Conservation (phyloP, 179 eudicot species). For the Amaranthus tricolor region DNA sequence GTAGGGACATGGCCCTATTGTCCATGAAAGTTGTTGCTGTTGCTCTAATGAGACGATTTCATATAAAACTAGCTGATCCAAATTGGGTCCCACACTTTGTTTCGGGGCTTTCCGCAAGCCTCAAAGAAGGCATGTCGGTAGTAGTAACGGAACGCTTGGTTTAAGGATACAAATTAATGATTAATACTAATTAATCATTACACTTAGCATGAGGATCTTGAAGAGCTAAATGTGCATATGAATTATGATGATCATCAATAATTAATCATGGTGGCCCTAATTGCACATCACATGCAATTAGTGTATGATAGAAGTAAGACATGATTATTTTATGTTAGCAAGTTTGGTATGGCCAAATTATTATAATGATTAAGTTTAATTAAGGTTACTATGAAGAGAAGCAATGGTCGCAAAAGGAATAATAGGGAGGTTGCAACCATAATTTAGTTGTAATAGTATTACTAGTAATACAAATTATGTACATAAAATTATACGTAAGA, state of each 20-base stretch:
- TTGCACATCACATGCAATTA: slow-evolving; percentile 21
- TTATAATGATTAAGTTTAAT: not conserved
- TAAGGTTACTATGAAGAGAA: not conserved
- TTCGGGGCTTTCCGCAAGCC: slow-evolving; percentile 64
- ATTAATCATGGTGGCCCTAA: not conserved
- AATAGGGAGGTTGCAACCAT: not conserved
- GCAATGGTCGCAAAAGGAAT: not conserved
- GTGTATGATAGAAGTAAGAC: not conserved
- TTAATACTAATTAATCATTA: not conserved
- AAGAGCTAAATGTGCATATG: not conserved
- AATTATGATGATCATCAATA: not conserved
- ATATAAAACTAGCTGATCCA: slow-evolving; percentile 31
- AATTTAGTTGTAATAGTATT: not conserved
- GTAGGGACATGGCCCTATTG: slow-evolving; percentile 63
- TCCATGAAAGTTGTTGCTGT: slow-evolving; percentile 53
- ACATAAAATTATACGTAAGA: too few relatives aligned
- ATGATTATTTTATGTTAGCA: not conserved
- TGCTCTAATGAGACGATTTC: slow-evolving; percentile 41
- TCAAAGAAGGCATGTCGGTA: slow-evolving; percentile 60
- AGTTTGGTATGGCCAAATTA: not conserved
- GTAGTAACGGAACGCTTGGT: slow-evolving; percentile 21
- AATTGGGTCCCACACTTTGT: slow-evolving; percentile 35
- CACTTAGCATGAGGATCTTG: not conserved
- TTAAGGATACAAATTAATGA: slow-evolving; percentile 7
- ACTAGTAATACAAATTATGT: not conserved